Evolutionary conservation across 495 filamentous ascomycete genomes (phyloP).

Genomic region (Neurospora tetrasperma): DNA sequence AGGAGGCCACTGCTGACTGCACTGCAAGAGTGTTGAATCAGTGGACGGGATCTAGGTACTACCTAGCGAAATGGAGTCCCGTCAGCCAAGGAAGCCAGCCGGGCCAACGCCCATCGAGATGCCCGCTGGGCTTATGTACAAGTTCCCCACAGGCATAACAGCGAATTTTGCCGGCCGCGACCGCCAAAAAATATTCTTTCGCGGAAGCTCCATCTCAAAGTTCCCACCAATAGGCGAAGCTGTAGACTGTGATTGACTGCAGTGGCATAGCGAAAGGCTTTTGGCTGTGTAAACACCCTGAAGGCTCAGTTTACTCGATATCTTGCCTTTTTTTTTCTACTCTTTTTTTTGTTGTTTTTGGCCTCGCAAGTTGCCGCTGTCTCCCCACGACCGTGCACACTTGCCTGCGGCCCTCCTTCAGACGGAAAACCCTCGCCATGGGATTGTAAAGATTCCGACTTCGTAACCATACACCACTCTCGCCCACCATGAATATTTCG

Average conservation of each 20-base stretch:
- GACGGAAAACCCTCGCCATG: neutral
- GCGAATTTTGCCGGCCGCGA: constrained; percentile 15
- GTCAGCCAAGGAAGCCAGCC: neutral
- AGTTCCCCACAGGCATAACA: constrained; percentile 7
- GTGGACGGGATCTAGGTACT: neutral
- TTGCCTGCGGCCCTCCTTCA: neutral
- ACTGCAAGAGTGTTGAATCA: neutral
- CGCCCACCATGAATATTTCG: constrained; percentile 63
- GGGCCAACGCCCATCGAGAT: neutral
- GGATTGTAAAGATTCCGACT: neutral
- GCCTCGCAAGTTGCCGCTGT: neutral
- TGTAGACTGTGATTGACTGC: constrained; percentile 10
- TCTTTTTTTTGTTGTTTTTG: neutral
- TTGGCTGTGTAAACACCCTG: constrained; percentile 1
- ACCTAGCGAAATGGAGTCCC: neutral
- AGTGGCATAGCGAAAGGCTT: neutral
- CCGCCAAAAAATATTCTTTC: constrained; percentile 33
- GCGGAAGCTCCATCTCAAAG: constrained; percentile 11
- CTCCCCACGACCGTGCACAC: neutral
- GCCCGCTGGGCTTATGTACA: neutral
- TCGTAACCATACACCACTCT: constrained; percentile 1
- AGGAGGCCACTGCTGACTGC: neutral
- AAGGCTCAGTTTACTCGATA: neutral
- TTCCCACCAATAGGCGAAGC: constrained; percentile 20
- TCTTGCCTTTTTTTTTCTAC: neutral